These are phyloP conservation scores for Neurospora intermedia DNA, from an alignment of 495 filamentous ascomycete species.

Conservation along the genomic window DNA sequence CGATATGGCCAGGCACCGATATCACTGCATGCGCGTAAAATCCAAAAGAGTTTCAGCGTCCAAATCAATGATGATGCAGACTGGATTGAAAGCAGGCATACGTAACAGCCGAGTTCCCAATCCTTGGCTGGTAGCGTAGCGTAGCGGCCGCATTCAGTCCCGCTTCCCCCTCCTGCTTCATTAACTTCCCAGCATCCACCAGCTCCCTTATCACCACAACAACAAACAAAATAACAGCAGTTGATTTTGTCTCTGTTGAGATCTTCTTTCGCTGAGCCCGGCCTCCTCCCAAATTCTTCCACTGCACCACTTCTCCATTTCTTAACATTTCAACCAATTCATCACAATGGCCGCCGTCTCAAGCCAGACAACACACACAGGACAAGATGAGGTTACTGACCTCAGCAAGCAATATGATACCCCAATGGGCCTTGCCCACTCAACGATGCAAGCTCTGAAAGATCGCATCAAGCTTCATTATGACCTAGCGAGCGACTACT, in stretches of 20 bases:
- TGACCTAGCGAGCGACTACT: conserved; percentile 47
- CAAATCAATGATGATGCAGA: not conserved
- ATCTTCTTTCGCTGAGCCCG: not conserved
- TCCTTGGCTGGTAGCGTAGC: not conserved
- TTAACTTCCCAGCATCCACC: not conserved
- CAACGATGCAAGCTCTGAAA: conserved; percentile 43
- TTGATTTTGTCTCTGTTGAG: not conserved
- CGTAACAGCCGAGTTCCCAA: not conserved
- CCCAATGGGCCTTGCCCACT: conserved; percentile 37
- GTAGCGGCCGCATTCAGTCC: not conserved
- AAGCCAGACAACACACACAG: not conserved
- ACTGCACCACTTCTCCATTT: not conserved
- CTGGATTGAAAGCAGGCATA: not conserved
- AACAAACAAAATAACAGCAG: not conserved
- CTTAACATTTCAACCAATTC: not conserved
- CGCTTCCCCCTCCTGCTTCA: not conserved
- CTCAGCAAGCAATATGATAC: conserved; percentile 39
- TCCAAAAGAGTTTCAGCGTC: not conserved
- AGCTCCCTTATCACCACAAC: not conserved
- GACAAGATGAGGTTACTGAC: conserved; percentile 10
- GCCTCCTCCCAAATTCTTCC: not conserved
- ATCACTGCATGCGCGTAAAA: not conserved
- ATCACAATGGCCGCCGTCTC: not conserved
- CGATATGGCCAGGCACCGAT: not conserved
- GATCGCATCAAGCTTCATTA: conserved; percentile 49